A percentile compares a stretch with the other conserved stretches of the same genome.
These are phyloP conservation scores for Lumnitzera littorea DNA, from an alignment of 345 rosid genomes.

Conservation along the genomic window DNA sequence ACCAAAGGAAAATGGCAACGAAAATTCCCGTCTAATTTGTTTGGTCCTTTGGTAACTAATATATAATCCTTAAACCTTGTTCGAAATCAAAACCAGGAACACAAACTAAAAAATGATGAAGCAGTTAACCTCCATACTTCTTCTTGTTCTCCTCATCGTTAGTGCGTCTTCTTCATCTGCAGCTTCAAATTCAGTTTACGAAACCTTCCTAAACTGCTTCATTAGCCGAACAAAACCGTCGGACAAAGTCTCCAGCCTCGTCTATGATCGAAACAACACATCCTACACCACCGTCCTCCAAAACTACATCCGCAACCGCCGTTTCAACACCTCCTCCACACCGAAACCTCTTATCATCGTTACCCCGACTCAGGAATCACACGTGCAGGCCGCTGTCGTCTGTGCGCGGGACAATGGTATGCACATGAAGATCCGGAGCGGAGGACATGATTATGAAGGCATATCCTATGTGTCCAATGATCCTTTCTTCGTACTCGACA, in stretches of 20 bases:
- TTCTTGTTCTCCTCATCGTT: not conserved
- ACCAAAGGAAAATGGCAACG: too few relatives aligned
- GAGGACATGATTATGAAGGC: constrained; percentile 60
- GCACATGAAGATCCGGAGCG: constrained; percentile 41
- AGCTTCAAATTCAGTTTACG: not conserved
- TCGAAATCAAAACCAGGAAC: too few relatives aligned
- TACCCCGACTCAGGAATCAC: constrained; percentile 32
- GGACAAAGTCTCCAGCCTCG: constrained; percentile 1
- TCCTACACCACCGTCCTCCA: constrained; percentile 15
- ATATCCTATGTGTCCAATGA: constrained; percentile 37
- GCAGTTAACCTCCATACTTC: not conserved
- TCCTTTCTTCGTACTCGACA: constrained; percentile 40
- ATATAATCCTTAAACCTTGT: too few relatives aligned
- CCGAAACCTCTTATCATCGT: constrained; percentile 38
- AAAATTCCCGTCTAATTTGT: too few relatives aligned
- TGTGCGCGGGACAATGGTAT: constrained; percentile 22
- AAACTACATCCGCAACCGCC: constrained; percentile 33
- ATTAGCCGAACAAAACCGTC: not conserved
- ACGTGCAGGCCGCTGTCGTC: constrained; percentile 36
- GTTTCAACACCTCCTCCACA: constrained; percentile 33
- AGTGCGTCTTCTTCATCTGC: not conserved
- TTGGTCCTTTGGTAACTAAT: too few relatives aligned
- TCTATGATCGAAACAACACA: constrained; percentile 6
- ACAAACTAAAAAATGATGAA: too few relatives aligned
- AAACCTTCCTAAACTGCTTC: constrained; percentile 10